These are phyloP conservation scores for Penicillium fimorum DNA, from an alignment of 495 filamentous ascomycete genomes.

Conservation along the genomic window DNA sequence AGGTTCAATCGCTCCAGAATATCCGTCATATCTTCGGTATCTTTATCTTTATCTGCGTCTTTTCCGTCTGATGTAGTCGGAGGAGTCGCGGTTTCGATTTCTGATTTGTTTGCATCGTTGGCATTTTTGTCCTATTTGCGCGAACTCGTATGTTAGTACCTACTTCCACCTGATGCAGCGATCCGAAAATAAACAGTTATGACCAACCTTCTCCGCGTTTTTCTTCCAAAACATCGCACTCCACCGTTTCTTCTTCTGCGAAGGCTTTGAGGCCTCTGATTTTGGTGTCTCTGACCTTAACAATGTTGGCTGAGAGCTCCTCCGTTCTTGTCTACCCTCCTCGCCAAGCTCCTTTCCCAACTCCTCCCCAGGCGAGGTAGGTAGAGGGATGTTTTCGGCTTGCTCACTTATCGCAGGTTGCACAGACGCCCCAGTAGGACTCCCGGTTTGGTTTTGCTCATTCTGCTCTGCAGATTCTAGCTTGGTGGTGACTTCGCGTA, in stretches of 20 bases:
- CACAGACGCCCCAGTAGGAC: slow-evolving; percentile 3
- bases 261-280: slow-evolving; percentile 8
- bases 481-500: slow-evolving; percentile 47
- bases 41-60: slow-evolving; percentile 59
- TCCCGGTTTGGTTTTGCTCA: not conserved
- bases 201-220: slow-evolving; percentile 37
- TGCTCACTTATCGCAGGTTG: slow-evolving; percentile 21
- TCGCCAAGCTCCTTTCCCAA: slow-evolving; percentile 39
- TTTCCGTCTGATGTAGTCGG: slow-evolving; percentile 27
- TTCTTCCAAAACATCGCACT: slow-evolving; percentile 44
- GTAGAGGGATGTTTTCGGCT: slow-evolving; percentile 36
- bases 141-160: slow-evolving; percentile 3
- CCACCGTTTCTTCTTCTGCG: slow-evolving; percentile 48
- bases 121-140: slow-evolving; percentile 13
- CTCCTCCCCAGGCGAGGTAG: slow-evolving; percentile 41
- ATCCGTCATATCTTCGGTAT: slow-evolving; percentile 71
- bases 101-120: not conserved
- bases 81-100: slow-evolving; percentile 10
- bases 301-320: slow-evolving; percentile 19
- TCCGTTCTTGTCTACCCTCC: slow-evolving; percentile 29
- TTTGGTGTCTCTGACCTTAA: slow-evolving; percentile 25
- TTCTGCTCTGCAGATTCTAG: slow-evolving; percentile 19
- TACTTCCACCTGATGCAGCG: not conserved
- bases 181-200: not conserved
- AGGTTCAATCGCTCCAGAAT: slow-evolving; percentile 80